Conservation (phyloP, 2,329 filamentous ascomycete genomes). For the Basipetospora sp. region DNA sequence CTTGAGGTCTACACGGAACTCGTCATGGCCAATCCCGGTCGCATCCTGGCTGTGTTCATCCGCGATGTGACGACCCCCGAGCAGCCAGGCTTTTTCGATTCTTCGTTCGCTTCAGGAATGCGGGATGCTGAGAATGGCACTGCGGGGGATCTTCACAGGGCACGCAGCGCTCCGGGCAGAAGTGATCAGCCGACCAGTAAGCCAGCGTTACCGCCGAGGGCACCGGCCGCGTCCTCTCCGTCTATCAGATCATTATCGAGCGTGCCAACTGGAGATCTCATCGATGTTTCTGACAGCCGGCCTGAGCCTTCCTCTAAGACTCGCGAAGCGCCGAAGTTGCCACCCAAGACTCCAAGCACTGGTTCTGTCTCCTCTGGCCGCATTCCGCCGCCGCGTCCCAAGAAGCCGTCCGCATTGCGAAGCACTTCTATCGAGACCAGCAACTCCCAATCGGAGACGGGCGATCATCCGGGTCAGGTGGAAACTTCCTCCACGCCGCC, state of each 20-base stretch:
- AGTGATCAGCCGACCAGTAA: slow-evolving; percentile 12
- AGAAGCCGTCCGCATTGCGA: slow-evolving; percentile 42
- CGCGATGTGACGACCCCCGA: slow-evolving; percentile 81
- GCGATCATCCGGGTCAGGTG: background rate
- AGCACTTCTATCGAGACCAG: slow-evolving; percentile 16
- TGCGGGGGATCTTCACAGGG: background rate
- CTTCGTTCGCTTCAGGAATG: slow-evolving; percentile 22
- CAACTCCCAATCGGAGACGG: too few relatives aligned
- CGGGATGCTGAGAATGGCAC: background rate
- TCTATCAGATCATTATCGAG: too few relatives aligned
- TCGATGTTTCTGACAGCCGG: slow-evolving; percentile 43
- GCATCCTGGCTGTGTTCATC: slow-evolving; percentile 80
- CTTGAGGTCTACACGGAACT: slow-evolving; percentile 93
- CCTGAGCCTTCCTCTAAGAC: slow-evolving; percentile 11
- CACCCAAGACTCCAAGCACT: background rate
- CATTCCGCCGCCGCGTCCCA: slow-evolving; percentile 38
- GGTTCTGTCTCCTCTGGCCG: slow-evolving; percentile 7
- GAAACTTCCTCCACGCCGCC: slow-evolving; percentile 1
- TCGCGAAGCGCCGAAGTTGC: too few relatives aligned
- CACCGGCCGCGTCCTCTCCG: background rate
- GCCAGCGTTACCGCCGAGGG: slow-evolving; percentile 19
- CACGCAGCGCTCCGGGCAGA: slow-evolving; percentile 1
- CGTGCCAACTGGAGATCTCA: slow-evolving; percentile 38
- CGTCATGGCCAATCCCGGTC: slow-evolving; percentile 67
- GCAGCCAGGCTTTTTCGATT: slow-evolving; percentile 61